These are phyloP conservation scores for Filobasidium floriforme DNA, from an alignment of 768 basidiomycete genomes.

Conservation along the genomic window DNA sequence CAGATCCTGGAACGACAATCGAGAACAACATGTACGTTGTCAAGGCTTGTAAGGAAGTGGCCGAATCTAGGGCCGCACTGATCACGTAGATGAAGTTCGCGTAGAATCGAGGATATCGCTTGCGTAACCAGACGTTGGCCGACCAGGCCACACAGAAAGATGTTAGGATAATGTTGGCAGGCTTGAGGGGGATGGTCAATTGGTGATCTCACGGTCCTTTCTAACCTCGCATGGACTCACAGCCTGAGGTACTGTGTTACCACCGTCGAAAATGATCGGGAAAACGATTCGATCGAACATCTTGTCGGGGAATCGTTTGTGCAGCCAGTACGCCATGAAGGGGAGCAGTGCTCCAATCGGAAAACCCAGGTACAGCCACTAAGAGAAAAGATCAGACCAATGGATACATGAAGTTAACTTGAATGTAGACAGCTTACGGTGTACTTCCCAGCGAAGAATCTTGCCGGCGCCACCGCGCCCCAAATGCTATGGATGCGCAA, in stretches of 20 bases:
- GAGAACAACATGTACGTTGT: too few species aligned
- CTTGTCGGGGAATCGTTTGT: slow-evolving; percentile 37
- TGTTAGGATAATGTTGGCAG: slow-evolving; percentile 43
- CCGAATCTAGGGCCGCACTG: slow-evolving; percentile 23
- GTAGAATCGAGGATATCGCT: slow-evolving; percentile 33
- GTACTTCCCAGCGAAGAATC: slow-evolving; percentile 45
- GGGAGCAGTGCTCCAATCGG: slow-evolving; percentile 40
- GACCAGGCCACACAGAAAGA: slow-evolving; percentile 31
- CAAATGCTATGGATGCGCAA: slow-evolving; percentile 25
- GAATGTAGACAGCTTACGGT: slow-evolving; percentile 18
- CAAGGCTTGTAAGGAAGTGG: slow-evolving; percentile 19
- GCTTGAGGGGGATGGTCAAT: slow-evolving; percentile 21
- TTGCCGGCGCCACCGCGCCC: slow-evolving; percentile 38
- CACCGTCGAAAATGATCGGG: slow-evolving; percentile 44
- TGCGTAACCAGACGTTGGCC: slow-evolving; percentile 35
- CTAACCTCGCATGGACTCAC: slow-evolving; percentile 26
- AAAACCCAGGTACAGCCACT: slow-evolving; percentile 28
- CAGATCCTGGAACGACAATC: slow-evolving; percentile 29
- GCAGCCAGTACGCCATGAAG: slow-evolving; percentile 33
- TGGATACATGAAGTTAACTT: neutral
- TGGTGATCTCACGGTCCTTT: neutral
- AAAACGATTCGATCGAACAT: slow-evolving; percentile 43
- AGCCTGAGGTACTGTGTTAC: slow-evolving; percentile 42
- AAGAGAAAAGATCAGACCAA: neutral
- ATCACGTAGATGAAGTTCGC: slow-evolving; percentile 39